Evolutionary conservation across 1,139 yeast genomes (phyloP).

Genomic region (Kluyveromyces sp.): DNA sequence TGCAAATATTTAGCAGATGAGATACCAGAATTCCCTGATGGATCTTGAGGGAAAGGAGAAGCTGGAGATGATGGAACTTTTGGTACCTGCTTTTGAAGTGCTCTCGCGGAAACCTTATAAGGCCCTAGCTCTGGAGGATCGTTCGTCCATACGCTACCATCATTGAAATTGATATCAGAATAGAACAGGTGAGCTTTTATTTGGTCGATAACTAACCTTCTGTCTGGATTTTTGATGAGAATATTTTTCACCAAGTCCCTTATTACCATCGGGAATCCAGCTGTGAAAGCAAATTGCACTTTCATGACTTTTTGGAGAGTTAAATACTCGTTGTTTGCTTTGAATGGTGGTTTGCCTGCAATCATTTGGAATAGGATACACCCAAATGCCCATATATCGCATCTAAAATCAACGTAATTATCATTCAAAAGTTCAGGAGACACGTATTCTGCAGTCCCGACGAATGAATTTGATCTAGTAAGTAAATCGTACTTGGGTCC

Average conservation of each 20-base stretch:
- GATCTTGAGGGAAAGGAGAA: conserved; percentile 9
- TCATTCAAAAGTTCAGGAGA: conserved; percentile 87
- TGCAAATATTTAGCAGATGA: too few relatives aligned
- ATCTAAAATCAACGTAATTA: conserved; percentile 75
- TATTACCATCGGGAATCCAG: conserved; percentile 66
- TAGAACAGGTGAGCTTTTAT: conserved; percentile 78
- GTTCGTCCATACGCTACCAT: conserved; percentile 55
- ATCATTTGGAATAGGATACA: conserved; percentile 90
- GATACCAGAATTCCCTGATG: too few relatives aligned
- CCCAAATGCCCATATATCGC: conserved; percentile 96
- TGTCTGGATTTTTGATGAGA: conserved; percentile 57
- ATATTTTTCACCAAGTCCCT: conserved; percentile 64
- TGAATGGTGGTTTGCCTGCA: conserved; percentile 93
- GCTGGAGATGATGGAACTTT: conserved; percentile 8
- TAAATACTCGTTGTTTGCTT: conserved; percentile 88
- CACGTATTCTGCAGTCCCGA: conserved; percentile 70
- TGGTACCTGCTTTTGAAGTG: conserved; percentile 36
- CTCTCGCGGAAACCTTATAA: conserved; percentile 44
- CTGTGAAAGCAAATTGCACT: conserved; percentile 73
- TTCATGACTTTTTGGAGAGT: conserved; percentile 90
- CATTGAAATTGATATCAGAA: conserved; percentile 54
- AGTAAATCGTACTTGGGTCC: conserved; percentile 46
- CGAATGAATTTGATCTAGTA: conserved; percentile 73
- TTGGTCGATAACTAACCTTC: conserved; percentile 59
- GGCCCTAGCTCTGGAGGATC: conserved; percentile 77